Percentiles rank a stretch among this genome's conserved stretches.
Conservation (phyloP, 352 stramenopile species). For the Globisporangium parvum region DNA sequence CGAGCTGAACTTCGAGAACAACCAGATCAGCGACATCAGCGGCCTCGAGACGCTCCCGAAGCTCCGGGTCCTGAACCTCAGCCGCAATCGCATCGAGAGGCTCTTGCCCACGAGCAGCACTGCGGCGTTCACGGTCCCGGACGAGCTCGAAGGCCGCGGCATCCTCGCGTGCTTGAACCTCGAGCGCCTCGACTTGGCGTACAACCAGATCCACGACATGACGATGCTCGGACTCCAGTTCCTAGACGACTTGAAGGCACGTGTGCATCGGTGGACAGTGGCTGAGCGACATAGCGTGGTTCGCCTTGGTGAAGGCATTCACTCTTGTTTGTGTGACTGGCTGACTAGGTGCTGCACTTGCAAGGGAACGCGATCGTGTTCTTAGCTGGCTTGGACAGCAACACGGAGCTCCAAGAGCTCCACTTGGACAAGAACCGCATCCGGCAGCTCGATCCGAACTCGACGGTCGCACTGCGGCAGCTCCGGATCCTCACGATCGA, state of each 20-base stretch:
- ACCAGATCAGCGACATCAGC: conserved; percentile 71
- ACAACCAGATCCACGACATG: conserved; percentile 84
- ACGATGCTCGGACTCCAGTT: conserved; percentile 55
- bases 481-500: conserved; percentile 64
- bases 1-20: conserved; percentile 82
- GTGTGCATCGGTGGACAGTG: neutral
- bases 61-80: conserved; percentile 64
- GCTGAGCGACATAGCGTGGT: neutral
- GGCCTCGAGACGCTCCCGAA: conserved; percentile 57
- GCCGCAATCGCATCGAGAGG: conserved; percentile 66
- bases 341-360: conserved; percentile 52
- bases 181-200: conserved; percentile 61
- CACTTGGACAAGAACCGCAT: conserved; percentile 81
- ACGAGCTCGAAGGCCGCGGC: conserved; percentile 34
- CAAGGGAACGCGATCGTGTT: conserved; percentile 77
- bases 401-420: conserved; percentile 60
- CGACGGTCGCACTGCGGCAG: conserved; percentile 37
- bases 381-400: conserved; percentile 56
- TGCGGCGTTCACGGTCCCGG: conserved; percentile 19
- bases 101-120: conserved; percentile 24
- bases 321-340: neutral
- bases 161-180: conserved; percentile 60
- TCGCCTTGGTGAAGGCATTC: too few species aligned
- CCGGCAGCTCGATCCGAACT: conserved; percentile 60
- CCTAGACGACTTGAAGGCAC: conserved; percentile 58